Conservation (phyloP, 73 alveolate species). For the Blepharisma stoltei region DNA sequence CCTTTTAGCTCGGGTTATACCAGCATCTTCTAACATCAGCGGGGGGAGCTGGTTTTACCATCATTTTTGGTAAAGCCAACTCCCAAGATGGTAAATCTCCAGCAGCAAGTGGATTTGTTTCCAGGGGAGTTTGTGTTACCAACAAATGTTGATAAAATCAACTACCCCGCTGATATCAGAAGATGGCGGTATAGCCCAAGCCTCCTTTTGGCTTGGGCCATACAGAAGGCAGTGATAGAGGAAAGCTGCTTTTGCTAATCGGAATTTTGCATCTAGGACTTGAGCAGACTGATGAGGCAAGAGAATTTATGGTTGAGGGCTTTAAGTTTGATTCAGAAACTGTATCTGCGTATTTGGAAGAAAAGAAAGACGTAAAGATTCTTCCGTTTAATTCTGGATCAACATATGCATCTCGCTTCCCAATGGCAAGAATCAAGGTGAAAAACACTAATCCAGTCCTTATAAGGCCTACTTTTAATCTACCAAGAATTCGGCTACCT, state of each 20-base stretch:
- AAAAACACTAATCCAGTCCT: background rate
- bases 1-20: no score
- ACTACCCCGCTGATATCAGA: no score
- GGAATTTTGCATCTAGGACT: background rate
- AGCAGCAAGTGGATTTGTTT: no score
- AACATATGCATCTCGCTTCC: background rate
- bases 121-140: no score
- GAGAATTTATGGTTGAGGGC: constrained; percentile 36
- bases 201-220: no score
- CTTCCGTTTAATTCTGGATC: constrained; percentile 27
- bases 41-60: no score
- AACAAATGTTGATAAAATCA: no score
- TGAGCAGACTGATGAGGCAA: constrained; percentile 1
- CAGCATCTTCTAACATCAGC: no score
- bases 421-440: background rate
- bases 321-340: constrained; percentile 38
- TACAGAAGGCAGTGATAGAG: constrained; percentile 16
- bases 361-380: background rate
- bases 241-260: background rate
- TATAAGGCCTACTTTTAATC: constrained; percentile 38
- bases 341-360: constrained; percentile 38
- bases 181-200: no score
- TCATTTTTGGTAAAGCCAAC: no score
- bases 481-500: constrained; percentile 50
- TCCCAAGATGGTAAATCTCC: no score